These are phyloP conservation scores for Rhinocladiella similis DNA, from an alignment of 2,329 filamentous ascomycete genomes.

Conservation along the genomic window DNA sequence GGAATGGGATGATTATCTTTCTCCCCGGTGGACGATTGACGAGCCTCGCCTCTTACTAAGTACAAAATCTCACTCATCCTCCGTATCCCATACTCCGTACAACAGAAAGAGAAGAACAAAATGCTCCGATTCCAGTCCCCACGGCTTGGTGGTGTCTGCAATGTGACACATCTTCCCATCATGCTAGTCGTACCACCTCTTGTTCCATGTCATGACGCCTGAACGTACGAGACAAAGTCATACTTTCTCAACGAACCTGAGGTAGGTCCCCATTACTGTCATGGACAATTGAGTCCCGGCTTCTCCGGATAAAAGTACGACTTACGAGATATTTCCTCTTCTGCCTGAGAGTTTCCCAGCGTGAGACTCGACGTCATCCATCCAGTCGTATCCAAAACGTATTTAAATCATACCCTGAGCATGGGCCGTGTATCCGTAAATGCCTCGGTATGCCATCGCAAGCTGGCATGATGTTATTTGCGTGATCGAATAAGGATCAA, in stretches of 20 bases:
- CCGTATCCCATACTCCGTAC: no score
- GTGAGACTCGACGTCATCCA: conserved; percentile 16
- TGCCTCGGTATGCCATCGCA: not conserved
- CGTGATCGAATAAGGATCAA: not conserved
- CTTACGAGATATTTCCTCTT: not conserved
- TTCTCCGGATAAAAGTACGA: not conserved
- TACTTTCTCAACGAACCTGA: no score
- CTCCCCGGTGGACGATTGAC: not conserved
- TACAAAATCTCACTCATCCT: no score
- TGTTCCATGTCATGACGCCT: no score
- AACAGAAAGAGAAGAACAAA: no score
- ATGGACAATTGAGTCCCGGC: not conserved
- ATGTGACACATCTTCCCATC: no score
- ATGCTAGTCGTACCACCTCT: no score
- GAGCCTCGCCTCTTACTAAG: not conserved
- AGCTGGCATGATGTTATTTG: no score
- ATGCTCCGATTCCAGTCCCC: no score
- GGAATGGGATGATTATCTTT: not conserved
- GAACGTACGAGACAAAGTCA: no score
- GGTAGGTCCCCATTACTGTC: no score
- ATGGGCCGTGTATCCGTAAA: not conserved
- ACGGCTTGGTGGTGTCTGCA: no score
- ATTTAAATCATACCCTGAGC: not conserved
- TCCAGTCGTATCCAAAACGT: not conserved
- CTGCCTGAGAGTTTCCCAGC: not conserved